A percentile compares a stretch with the other conserved stretches of the same genome.
Evolutionary conservation across 176 grass and related monocot genomes (phyloP).

Genomic region (Zizania latifolia): DNA sequence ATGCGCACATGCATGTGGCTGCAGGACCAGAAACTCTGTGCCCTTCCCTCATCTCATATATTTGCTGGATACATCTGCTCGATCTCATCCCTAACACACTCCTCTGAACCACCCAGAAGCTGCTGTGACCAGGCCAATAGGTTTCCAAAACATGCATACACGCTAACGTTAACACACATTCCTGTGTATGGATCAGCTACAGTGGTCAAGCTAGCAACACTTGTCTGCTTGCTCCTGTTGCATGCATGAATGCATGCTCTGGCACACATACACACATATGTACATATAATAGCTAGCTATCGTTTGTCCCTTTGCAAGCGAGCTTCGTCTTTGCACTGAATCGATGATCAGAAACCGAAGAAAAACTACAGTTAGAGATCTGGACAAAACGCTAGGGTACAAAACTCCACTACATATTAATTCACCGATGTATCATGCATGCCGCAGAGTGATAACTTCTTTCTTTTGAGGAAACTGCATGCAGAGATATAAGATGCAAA

Average conservation of each 20-base stretch:
- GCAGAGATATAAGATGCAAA: too few relatives aligned
- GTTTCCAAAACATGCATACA: slow-evolving; percentile 14
- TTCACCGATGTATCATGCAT: not conserved
- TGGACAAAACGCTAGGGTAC: slow-evolving; percentile 32
- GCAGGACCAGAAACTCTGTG: not conserved
- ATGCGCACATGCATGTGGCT: not conserved
- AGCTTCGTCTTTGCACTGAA: not conserved
- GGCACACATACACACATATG: not conserved
- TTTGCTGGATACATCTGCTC: not conserved
- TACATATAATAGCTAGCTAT: slow-evolving; percentile 8
- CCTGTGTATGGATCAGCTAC: slow-evolving; percentile 3
- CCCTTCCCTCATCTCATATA: not conserved
- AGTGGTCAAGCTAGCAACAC: slow-evolving; percentile 7
- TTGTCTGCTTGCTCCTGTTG: slow-evolving; percentile 41
- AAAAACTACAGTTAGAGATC: slow-evolving; percentile 23
- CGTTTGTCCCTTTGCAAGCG: slow-evolving; percentile 28
- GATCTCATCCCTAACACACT: too few relatives aligned
- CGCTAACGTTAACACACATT: not conserved
- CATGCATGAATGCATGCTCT: slow-evolving; percentile 22
- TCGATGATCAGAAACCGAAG: slow-evolving; percentile 9
- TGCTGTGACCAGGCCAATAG: slow-evolving; percentile 21
- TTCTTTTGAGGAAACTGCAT: not conserved
- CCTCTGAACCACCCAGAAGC: slow-evolving; percentile 12
- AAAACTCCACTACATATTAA: not conserved
- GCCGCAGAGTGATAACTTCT: not conserved